These are phyloP conservation scores for Thermothelomyces thermophilus DNA, from an alignment of 2,329 filamentous ascomycete species.

Conservation along the genomic window DNA sequence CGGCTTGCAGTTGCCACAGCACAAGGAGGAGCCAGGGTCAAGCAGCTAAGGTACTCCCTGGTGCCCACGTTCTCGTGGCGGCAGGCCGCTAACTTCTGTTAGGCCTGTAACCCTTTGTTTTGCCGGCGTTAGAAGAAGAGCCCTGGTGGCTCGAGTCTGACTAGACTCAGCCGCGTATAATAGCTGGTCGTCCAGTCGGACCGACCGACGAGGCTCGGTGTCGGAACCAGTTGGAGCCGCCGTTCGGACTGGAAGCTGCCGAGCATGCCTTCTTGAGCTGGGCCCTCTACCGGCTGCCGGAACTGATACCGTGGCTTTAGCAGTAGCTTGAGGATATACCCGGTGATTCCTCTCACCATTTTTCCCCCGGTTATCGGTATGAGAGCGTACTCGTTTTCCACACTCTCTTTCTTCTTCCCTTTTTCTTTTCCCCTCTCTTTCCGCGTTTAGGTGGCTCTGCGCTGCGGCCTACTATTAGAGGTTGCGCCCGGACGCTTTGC, in stretches of 20 bases:
- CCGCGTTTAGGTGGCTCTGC: neutral
- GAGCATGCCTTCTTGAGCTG: too few species aligned
- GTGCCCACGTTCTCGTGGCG: neutral
- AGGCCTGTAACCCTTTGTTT: neutral
- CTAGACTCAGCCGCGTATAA: neutral
- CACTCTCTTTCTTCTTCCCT: neutral
- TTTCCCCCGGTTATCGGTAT: neutral
- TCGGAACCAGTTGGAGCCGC: too few species aligned
- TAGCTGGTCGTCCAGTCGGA: neutral
- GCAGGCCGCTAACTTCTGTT: neutral
- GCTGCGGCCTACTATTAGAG: neutral
- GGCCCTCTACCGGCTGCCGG: too few species aligned
- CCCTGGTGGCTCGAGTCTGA: neutral
- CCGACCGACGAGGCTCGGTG: too few species aligned
- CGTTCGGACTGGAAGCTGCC: too few species aligned
- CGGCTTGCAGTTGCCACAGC: conserved; percentile 41
- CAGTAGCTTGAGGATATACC: conserved; percentile 14
- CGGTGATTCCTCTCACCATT: conserved; percentile 18
- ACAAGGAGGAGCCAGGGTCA: conserved; percentile 30
- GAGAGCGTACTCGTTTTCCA: neutral
- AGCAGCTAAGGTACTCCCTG: conserved; percentile 17
- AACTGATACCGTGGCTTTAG: too few species aligned
- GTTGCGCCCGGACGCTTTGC: neutral
- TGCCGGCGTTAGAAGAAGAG: neutral
- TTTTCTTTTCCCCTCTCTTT: conserved; percentile 7